Evolutionary conservation across 148 eudicot genomes (phyloP), one percentile per base, ranked within the genome.

Genomic region (Chenopodium album): DNA sequence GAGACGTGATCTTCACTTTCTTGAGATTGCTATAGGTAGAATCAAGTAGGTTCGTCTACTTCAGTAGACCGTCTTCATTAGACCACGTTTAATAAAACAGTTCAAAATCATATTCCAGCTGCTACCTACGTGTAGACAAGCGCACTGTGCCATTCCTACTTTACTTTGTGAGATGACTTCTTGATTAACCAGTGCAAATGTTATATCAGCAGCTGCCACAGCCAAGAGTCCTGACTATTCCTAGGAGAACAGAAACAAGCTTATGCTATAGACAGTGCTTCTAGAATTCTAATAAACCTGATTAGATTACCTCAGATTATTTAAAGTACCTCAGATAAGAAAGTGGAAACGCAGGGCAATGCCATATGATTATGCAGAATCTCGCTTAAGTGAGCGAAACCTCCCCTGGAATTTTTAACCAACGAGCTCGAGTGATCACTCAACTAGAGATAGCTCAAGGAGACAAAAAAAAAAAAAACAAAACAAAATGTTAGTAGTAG

Each of bases 11-110:
- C 84, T 71, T 32, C 22, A 62, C 5, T 52, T 22, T 64, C 56
- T 52, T 62, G 60, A 22, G 78, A 74, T 71, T 83, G 65, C 14
- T 66, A 46, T 60, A 60, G 46, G 77, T 31, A 63, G 71, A 80
- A 80, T 64, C 77, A 68, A 52, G 64, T 46, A 50, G 37, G 52
- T 46, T 60, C 8, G 37, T 31, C 20, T 16, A 46, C 28, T 80
- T 67, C 47, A 37, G 34, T 28, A 47, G 72, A 63, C 60, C 32
- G 26, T 72, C 76, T 59, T n/a, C 71, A 22, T 68, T 31, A 31
- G 16, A 67, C 0, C 65, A 74, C 75, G 76, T 79, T 66, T 67
- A 83, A 75, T 62, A n/a, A 63, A 32, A 22, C 67, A 41, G 60
- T 41, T 26, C 1, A 19, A 75, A 14, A 78, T 48, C 70, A 34